Evolutionary conservation across 2,329 filamentous ascomycete species (phyloP).

Genomic region (Setomelanomma holmii): DNA sequence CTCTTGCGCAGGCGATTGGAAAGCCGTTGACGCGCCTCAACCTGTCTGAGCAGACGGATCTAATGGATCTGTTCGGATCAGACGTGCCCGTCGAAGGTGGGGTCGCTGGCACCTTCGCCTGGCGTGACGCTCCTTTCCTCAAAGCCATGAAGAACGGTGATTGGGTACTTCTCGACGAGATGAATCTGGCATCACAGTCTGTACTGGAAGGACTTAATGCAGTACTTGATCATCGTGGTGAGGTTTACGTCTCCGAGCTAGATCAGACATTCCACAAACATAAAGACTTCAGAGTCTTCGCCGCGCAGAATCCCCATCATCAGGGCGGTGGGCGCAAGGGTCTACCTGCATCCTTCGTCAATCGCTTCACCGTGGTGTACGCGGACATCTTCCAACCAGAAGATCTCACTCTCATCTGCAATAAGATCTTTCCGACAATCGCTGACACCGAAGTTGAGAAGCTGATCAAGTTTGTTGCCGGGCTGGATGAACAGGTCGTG

Average conservation of each 20-base stretch:
- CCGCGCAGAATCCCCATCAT: constrained; percentile 96
- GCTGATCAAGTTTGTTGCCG: constrained; percentile 80
- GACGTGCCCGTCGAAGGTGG: constrained; percentile 96
- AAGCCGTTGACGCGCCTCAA: constrained; percentile 92
- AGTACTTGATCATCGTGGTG: constrained; percentile 93
- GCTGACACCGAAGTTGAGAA: constrained; percentile 65
- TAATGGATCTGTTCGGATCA: constrained; percentile 97
- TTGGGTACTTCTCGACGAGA: constrained; percentile 97
- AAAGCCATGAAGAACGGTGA: constrained; percentile 96
- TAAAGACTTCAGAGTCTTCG: constrained; percentile 90
- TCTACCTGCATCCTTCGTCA: constrained; percentile 93
- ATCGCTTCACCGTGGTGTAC: constrained; percentile 97
- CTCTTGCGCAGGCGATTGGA: constrained; percentile 80
- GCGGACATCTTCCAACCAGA: constrained; percentile 85
- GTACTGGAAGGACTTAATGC: constrained; percentile 96
- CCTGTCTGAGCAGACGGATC: constrained; percentile 94
- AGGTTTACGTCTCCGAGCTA: constrained; percentile 93
- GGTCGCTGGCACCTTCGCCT: constrained; percentile 87
- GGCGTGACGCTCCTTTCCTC: constrained; percentile 94
- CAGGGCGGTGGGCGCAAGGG: constrained; percentile 96
- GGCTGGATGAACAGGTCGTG: constrained; percentile 75
- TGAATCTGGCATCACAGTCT: constrained; percentile 97
- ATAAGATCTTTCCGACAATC: constrained; percentile 74
- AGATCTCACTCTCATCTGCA: constrained; percentile 83
- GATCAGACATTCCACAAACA: constrained; percentile 94